phyloP scores from a whole-genome alignment of 768 basidiomycete species.

The Tubosaeta sp. region DNA sequence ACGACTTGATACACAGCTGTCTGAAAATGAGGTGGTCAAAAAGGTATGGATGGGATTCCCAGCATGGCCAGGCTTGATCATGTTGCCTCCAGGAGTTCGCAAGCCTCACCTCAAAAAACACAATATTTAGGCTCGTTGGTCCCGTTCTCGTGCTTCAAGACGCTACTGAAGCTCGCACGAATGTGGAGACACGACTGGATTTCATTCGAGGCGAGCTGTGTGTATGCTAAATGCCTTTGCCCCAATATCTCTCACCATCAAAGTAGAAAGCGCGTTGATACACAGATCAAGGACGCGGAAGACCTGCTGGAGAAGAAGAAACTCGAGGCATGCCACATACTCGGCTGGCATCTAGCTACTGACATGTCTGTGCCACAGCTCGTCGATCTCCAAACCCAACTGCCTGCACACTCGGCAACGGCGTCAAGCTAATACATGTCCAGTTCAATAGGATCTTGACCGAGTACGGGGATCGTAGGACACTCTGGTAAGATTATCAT shows the following conservation, averaged over 20 bases:
- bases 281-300: slow-evolving; percentile 74
- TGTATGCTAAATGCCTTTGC: slow-evolving; percentile 17
- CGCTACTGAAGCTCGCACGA: slow-evolving; percentile 76
- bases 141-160: slow-evolving; percentile 91
- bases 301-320: slow-evolving; percentile 79
- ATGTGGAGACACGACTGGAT: slow-evolving; percentile 85
- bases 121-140: slow-evolving; percentile 87
- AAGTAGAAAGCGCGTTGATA: slow-evolving; percentile 71
- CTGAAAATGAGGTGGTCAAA: slow-evolving; percentile 89
- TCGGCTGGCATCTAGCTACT: slow-evolving; percentile 5
- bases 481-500: not conserved
- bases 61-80: not conserved
- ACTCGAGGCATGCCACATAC: slow-evolving; percentile 51
- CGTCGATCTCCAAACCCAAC: slow-evolving; percentile 59
- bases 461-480: not conserved
- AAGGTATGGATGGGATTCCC: slow-evolving; percentile 49
- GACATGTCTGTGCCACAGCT: slow-evolving; percentile 39
- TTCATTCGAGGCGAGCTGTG: slow-evolving; percentile 90
- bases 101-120: slow-evolving; percentile 66
- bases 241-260: slow-evolving; percentile 6
- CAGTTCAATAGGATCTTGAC: not conserved
- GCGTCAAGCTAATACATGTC: slow-evolving; percentile 6
- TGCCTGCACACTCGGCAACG: slow-evolving; percentile 36
- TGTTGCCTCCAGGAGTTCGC: slow-evolving; percentile 67
- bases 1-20: slow-evolving; percentile 82